phyloP scores from a whole-genome alignment of 129 eudicot species.

The Ambrosia artemisiifolia region DNA sequence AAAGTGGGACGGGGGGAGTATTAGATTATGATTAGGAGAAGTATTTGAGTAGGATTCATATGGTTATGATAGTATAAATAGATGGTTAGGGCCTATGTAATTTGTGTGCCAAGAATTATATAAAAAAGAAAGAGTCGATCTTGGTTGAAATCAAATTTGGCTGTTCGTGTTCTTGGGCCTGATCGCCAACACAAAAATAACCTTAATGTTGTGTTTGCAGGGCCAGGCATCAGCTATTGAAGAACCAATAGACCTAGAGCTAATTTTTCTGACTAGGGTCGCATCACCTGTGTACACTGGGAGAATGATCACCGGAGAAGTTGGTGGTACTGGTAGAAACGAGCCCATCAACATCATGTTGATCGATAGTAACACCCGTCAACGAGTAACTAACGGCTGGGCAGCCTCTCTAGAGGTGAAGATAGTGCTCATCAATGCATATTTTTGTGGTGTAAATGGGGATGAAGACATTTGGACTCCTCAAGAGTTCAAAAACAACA shows the following conservation, averaged over 20 bases:
- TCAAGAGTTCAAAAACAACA: constrained; percentile 4
- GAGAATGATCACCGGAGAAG: constrained; percentile 2
- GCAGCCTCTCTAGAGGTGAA: constrained; percentile 18
- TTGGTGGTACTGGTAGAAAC: not conserved
- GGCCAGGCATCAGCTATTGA: constrained; percentile 21
- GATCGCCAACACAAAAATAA: not conserved
- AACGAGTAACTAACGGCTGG: not conserved
- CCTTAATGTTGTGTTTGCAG: not conserved
- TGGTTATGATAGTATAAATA: no score
- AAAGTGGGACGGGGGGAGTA: no score
- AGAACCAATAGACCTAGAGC: constrained; percentile 5
- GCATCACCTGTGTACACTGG: constrained; percentile 18
- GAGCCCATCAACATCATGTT: constrained; percentile 12
- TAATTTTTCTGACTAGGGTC: not conserved
- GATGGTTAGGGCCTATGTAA: no score
- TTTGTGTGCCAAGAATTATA: no score
- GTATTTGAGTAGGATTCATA: no score
- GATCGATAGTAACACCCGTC: constrained; percentile 3
- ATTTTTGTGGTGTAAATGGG: not conserved
- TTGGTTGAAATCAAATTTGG: no score
- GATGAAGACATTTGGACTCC: not conserved
- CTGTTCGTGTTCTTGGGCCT: no score
- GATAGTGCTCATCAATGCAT: constrained; percentile 19
- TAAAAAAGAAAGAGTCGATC: no score
- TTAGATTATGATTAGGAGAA: no score